A percentile compares a stretch with the other conserved stretches of the same genome.
Conservation (phyloP, 805 yeast genomes). For the Teunomyces pallodes region DNA sequence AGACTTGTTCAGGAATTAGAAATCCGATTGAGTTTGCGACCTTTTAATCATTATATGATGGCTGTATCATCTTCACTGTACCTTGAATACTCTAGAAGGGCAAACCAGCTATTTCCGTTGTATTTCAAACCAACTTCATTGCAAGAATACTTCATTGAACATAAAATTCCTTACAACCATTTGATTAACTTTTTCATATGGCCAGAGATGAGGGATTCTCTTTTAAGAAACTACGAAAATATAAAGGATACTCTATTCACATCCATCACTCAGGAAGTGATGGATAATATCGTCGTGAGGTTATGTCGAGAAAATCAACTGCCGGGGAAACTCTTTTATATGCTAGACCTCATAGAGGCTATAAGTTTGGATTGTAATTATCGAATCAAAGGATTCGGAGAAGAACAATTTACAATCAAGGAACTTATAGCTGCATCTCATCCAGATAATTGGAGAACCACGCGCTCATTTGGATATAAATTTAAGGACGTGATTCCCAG, state of each 20-base stretch:
- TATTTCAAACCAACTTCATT: conserved; percentile 5
- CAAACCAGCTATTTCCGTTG: background rate
- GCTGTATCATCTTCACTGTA: background rate
- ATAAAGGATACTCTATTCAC: background rate
- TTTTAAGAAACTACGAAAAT: background rate
- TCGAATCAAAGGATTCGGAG: background rate
- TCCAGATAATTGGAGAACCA: conserved; percentile 1
- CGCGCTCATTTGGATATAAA: background rate
- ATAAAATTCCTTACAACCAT: conserved; percentile 3
- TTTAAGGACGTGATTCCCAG: background rate
- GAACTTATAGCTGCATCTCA: background rate
- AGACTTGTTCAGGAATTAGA: conserved; percentile 1
- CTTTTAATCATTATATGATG: background rate
- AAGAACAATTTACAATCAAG: background rate
- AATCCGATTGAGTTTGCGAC: background rate
- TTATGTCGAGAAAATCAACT: background rate
- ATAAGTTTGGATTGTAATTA: conserved; percentile 1
- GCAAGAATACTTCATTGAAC: conserved; percentile 1
- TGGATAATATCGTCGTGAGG: conserved; percentile 3
- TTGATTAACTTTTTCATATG: conserved; percentile 4
- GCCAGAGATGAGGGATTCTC: conserved; percentile 5
- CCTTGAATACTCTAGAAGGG: background rate
- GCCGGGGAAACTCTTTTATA: background rate
- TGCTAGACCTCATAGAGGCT: conserved; percentile 1
- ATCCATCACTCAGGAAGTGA: background rate